Evolutionary conservation across 164 flowering plant genomes (phyloP).

Genomic region (Stephania cephalantha): DNA sequence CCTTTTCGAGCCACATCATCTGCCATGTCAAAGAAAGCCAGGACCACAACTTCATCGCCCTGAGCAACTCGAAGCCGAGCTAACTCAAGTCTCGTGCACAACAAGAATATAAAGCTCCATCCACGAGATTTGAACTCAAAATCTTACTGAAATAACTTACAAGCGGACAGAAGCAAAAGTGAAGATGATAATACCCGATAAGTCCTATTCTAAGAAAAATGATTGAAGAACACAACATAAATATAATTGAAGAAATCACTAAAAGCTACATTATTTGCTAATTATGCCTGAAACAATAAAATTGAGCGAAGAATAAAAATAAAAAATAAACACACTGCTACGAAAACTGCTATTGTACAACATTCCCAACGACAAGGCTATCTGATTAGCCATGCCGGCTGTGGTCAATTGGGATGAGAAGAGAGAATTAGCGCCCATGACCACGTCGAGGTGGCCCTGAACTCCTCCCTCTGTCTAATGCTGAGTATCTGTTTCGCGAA

Average conservation of each 20-base stretch:
- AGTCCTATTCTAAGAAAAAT: too few species aligned
- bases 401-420: too few species aligned
- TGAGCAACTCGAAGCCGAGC: too few species aligned
- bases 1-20: background rate
- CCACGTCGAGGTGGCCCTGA: conserved; percentile 27
- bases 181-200: too few species aligned
- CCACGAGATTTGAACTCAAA: background rate
- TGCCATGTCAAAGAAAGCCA: background rate
- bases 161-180: too few species aligned
- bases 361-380: background rate
- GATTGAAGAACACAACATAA: background rate
- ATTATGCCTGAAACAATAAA: background rate
- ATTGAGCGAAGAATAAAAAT: background rate
- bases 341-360: conserved; percentile 16
- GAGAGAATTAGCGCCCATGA: conserved; percentile 12
- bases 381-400: background rate
- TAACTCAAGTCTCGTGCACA: background rate
- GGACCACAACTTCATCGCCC: too few species aligned
- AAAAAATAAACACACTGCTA: background rate
- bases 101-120: background rate
- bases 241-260: background rate
- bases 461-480: conserved; percentile 34
- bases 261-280: background rate
- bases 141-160: too few species aligned
- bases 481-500: conserved; percentile 30